These are phyloP conservation scores for Podila minutissima DNA, from an alignment of 192 early-diverging fungal species.

Conservation along the genomic window DNA sequence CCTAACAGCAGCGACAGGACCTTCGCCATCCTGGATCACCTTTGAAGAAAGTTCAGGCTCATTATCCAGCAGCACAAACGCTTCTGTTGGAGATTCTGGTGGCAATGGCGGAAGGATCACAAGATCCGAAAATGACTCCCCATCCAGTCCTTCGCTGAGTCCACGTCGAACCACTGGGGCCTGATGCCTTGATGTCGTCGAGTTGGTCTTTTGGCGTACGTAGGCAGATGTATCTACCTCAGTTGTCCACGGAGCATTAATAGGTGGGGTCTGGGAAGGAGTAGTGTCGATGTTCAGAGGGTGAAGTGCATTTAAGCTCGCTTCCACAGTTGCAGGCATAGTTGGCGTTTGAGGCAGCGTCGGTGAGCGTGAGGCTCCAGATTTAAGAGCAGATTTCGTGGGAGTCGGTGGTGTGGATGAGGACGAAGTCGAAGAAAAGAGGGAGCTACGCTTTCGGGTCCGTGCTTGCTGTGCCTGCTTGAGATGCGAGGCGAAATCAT, in stretches of 20 bases:
- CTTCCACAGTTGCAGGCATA: no score
- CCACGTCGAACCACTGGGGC: no score
- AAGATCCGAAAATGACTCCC: background rate
- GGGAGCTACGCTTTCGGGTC: slow-evolving; percentile 10
- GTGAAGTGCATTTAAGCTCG: no score
- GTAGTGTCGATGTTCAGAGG: no score
- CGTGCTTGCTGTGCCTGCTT: background rate
- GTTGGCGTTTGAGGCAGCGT: background rate
- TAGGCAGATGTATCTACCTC: no score
- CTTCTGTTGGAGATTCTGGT: slow-evolving; percentile 29
- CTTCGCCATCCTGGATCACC: background rate
- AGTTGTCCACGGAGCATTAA: no score
- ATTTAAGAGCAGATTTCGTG: background rate
- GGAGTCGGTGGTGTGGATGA: background rate
- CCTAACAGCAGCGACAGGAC: background rate
- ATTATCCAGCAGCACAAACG: slow-evolving; percentile 19
- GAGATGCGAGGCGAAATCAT: background rate
- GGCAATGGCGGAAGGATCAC: slow-evolving; percentile 20
- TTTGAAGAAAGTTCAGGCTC: background rate
- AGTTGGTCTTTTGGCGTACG: no score
- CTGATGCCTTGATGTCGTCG: no score
- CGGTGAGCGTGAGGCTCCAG: slow-evolving; percentile 4
- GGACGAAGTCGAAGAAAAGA: slow-evolving; percentile 4
- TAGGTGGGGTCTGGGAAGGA: background rate
- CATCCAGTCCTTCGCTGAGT: background rate